Percentiles rank a stretch among this genome's conserved stretches.
phyloP scores from a whole-genome alignment of 2,329 filamentous ascomycete genomes.

The Colletotrichum lini region DNA sequence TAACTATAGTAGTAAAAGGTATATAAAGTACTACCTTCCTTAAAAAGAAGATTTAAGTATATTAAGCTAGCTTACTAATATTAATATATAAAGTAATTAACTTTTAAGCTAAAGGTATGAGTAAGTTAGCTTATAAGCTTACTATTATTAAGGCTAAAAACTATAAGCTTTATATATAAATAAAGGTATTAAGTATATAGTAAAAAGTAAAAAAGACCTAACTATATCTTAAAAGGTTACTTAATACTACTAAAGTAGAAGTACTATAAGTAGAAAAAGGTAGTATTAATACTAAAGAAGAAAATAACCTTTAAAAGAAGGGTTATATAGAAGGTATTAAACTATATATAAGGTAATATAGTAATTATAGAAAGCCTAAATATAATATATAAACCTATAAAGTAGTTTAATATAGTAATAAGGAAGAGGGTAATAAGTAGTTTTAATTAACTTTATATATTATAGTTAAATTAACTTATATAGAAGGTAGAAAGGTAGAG shows the following conservation, averaged over 20 bases:
- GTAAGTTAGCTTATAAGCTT: not conserved
- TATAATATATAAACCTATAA: too few species aligned
- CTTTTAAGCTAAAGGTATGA: not conserved
- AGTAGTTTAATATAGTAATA: too few species aligned
- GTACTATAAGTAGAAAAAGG: too few species aligned
- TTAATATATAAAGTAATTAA: conserved; percentile 2
- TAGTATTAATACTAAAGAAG: not conserved
- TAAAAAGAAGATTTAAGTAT: conserved; percentile 3
- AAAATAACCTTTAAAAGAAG: not conserved
- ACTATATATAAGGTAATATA: not conserved
- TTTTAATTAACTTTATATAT: conserved; percentile 5
- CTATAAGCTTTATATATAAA: too few species aligned
- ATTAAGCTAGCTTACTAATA: not conserved
- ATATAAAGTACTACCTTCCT: not conserved
- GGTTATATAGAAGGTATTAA: not conserved
- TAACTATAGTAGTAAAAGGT: not conserved
- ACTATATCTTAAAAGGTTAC: too few species aligned
- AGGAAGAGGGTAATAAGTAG: not conserved
- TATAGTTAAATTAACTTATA: not conserved
- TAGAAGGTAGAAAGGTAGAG: not conserved
- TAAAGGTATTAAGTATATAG: too few species aligned
- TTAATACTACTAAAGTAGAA: too few species aligned
- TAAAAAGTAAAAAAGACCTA: too few species aligned
- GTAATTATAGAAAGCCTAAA: too few species aligned
- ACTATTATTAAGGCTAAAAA: too few species aligned